These are phyloP conservation scores for Elasticomyces elasticus DNA, from an alignment of 495 filamentous ascomycete genomes.

Conservation along the genomic window DNA sequence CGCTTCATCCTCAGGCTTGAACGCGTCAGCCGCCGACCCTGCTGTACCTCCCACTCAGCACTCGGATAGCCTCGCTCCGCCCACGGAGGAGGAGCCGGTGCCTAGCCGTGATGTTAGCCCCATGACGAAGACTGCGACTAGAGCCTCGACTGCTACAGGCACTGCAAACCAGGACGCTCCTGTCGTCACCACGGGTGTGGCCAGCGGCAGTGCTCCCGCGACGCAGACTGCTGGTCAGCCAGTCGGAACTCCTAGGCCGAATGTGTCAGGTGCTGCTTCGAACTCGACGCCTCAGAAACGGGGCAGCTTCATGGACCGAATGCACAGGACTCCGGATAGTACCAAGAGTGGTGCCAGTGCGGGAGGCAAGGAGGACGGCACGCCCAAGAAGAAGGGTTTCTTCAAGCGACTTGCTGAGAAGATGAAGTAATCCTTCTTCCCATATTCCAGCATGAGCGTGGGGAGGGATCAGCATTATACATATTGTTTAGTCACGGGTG, in stretches of 20 bases:
- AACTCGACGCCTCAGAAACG: constrained; percentile 16
- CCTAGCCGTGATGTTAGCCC: constrained; percentile 28
- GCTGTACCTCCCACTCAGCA: constrained; percentile 2
- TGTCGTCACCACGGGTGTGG: constrained; percentile 27
- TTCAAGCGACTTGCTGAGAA: no score
- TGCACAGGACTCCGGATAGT: constrained; percentile 10
- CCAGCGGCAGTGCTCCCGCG: constrained; percentile 11
- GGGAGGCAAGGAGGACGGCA: neutral
- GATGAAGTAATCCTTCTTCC: no score
- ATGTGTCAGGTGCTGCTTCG: neutral
- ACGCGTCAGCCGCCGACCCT: constrained; percentile 14
- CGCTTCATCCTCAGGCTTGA: constrained; percentile 8
- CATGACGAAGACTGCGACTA: constrained; percentile 23
- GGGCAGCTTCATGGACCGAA: constrained; percentile 16
- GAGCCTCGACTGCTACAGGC: constrained; percentile 13
- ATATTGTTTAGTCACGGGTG: no score
- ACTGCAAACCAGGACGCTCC: constrained; percentile 18
- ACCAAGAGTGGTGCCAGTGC: neutral
- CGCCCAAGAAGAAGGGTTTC: constrained; percentile 22
- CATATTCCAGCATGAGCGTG: no score
- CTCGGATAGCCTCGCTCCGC: neutral
- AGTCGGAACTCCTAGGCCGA: constrained; percentile 12
- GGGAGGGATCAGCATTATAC: no score
- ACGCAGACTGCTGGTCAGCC: constrained; percentile 13
- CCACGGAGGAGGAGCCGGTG: neutral